These are phyloP conservation scores for Penicillium psychrosexuale DNA, from an alignment of 2,329 filamentous ascomycete genomes.

Conservation along the genomic window DNA sequence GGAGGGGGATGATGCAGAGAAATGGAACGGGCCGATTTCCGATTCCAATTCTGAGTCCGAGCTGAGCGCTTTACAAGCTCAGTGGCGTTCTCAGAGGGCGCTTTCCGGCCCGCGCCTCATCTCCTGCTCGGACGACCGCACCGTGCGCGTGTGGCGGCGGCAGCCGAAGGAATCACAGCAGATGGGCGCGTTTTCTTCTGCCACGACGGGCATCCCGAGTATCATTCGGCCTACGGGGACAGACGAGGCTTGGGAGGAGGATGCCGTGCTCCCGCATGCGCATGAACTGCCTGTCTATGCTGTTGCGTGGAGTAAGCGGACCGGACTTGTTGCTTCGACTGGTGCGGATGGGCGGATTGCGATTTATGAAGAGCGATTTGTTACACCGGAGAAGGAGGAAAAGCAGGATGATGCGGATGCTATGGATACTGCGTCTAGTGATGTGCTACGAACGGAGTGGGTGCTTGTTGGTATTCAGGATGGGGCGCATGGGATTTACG, in stretches of 20 bases:
- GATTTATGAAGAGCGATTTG: conserved; percentile 67
- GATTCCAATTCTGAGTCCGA: not conserved
- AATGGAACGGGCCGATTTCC: not conserved
- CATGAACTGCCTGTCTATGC: conserved; percentile 84
- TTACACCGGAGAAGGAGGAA: conserved; percentile 8
- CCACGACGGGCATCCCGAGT: conserved; percentile 69
- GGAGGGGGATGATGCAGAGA: conserved; percentile 45
- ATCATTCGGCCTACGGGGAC: conserved; percentile 72
- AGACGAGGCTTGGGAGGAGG: conserved; percentile 81
- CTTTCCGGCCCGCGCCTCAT: conserved; percentile 59
- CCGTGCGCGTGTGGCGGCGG: conserved; percentile 74
- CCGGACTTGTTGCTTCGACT: conserved; percentile 78
- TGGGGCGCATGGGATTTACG: conserved; percentile 84
- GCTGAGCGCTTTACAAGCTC: not conserved
- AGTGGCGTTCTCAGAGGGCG: conserved; percentile 32
- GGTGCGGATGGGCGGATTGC: conserved; percentile 82
- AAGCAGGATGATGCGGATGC: conserved; percentile 16
- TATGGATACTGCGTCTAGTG: conserved; percentile 31
- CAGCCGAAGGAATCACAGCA: conserved; percentile 46
- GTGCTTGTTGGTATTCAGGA: conserved; percentile 64
- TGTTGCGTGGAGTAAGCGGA: conserved; percentile 74
- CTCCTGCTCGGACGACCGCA: conserved; percentile 81
- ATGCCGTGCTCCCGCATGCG: conserved; percentile 66
- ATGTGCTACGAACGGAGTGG: conserved; percentile 58
- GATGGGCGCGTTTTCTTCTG: conserved; percentile 28